Base-by-base conservation (phyloP, 768 basidiomycete genomes). In the Pleurotus giganteus region DNA sequence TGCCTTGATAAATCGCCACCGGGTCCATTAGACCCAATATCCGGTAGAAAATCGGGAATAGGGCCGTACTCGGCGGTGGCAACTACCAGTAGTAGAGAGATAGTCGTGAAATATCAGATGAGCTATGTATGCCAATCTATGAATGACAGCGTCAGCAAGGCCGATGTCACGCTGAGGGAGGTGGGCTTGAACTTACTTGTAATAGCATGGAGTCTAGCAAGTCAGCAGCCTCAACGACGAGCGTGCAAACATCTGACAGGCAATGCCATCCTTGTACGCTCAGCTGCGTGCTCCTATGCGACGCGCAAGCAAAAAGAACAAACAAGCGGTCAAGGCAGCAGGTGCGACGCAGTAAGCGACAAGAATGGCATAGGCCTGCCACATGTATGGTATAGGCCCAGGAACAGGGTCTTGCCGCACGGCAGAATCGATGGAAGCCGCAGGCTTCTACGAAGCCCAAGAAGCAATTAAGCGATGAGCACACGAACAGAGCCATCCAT, bases 201-300 rank as follows among this genome's bases (percentile, higher is more conserved):
- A n/a, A 21, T 4, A 6, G 39, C 6, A 7, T 41, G 15, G 39
- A 13, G 17, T 8, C 5, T 17, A n/a, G 6, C 26, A 11, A 28
- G 9, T 5, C 9, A 11, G 44, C 17, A 23, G 19, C 44, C 26
- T 17, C 17, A 24, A 45, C 46, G 46, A 28, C 11, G 5, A 19
- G n/a, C 47, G 23, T 32, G 23, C 6, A 19, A 11, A 15, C 17
- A 37, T 27, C 34, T 36, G 32, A 11, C 19, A n/a, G 31, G n/a
- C 31, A 24, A 51, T 34, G 49, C 49, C 49, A 51, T 51, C 49
- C 49, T 51, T 51, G 49, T 51, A 51, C 49, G 49, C 49, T 51
- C 49, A 51, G 49, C 49, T 51, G 49, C 49, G 49, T 19, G 49
- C 49, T 31, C 34, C 49, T 24, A 21, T 19, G 19, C 21, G 49